These are phyloP conservation scores for Lophiostoma macrostomum DNA, from an alignment of 495 filamentous ascomycete genomes.

Conservation along the genomic window DNA sequence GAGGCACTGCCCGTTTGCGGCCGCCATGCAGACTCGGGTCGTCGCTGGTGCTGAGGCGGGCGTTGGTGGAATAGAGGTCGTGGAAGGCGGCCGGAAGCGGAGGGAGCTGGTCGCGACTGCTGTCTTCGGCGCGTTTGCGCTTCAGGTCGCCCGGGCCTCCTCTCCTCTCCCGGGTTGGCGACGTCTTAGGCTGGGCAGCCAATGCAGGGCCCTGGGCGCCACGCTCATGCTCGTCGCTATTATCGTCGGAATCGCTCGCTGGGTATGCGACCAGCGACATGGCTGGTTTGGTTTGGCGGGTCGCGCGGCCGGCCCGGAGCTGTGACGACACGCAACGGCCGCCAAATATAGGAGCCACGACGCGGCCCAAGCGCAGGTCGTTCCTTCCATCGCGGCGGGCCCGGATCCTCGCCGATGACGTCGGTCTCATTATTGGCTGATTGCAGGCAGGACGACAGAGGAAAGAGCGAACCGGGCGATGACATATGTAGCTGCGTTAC, in stretches of 20 bases:
- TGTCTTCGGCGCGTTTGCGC: conserved; percentile 35
- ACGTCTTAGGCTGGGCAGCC: neutral
- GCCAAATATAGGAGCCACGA: neutral
- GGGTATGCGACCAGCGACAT: conserved; percentile 10
- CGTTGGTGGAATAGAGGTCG: conserved; percentile 81
- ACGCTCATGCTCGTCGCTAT: conserved; percentile 27
- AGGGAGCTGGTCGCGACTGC: conserved; percentile 53
- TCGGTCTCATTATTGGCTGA: conserved; percentile 10
- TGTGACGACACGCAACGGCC: neutral
- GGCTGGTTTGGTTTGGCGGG: too few relatives aligned
- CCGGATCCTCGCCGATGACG: conserved; percentile 10
- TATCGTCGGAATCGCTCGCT: conserved; percentile 49
- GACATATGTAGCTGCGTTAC: conserved; percentile 16
- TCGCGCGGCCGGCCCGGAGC: too few relatives aligned
- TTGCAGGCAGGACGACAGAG: neutral
- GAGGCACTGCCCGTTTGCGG: conserved; percentile 73
- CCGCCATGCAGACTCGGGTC: conserved; percentile 83
- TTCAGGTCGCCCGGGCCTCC: conserved; percentile 37
- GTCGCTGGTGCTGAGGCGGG: conserved; percentile 70
- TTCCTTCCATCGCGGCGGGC: neutral
- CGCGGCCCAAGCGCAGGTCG: conserved; percentile 9
- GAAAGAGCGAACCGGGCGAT: neutral
- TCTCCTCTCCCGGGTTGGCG: too few relatives aligned
- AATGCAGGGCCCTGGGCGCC: neutral
- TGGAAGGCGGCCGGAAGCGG: conserved; percentile 79